A percentile compares a stretch with the other conserved stretches of the same genome.
Evolutionary conservation across 306 rosid genomes (phyloP).

Genomic region (Rosa lucieae): DNA sequence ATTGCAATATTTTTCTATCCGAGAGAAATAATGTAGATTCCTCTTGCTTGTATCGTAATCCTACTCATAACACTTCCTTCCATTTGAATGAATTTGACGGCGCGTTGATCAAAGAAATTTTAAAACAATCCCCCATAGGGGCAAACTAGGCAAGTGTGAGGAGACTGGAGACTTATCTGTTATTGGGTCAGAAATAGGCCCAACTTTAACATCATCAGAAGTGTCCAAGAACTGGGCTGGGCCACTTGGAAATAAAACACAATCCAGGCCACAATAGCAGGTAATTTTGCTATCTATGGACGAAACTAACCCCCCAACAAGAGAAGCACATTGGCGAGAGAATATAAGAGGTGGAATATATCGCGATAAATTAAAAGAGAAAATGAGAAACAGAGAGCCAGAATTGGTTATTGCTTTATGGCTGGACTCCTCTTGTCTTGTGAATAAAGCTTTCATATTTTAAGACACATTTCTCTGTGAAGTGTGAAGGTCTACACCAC

Average conservation of each 20-base stretch:
- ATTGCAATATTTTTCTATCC: too few relatives aligned
- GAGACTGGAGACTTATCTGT: too few relatives aligned
- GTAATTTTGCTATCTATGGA: background rate
- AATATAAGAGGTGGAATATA: conserved; percentile 2
- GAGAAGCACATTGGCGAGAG: background rate
- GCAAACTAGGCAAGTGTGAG: too few relatives aligned
- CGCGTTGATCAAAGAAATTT: too few relatives aligned
- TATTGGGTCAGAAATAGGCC: background rate
- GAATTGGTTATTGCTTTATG: conserved; percentile 15
- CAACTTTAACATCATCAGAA: background rate
- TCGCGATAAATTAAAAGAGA: conserved; percentile 17
- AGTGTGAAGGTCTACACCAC: conserved; percentile 28
- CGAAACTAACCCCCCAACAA: conserved; percentile 1
- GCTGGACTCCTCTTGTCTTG: conserved; percentile 24
- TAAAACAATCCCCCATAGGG: too few relatives aligned
- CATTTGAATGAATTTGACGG: too few relatives aligned
- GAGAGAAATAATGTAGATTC: too few relatives aligned
- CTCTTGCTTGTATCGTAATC: too few relatives aligned
- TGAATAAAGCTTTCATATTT: conserved; percentile 27
- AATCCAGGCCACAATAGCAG: background rate
- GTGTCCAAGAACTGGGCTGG: background rate
- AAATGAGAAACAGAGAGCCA: background rate
- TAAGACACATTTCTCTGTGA: background rate
- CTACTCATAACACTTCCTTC: too few relatives aligned
- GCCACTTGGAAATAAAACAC: background rate